phyloP scores from a whole-genome alignment of 805 yeast genomes.

The Barnettozyma salicaria region DNA sequence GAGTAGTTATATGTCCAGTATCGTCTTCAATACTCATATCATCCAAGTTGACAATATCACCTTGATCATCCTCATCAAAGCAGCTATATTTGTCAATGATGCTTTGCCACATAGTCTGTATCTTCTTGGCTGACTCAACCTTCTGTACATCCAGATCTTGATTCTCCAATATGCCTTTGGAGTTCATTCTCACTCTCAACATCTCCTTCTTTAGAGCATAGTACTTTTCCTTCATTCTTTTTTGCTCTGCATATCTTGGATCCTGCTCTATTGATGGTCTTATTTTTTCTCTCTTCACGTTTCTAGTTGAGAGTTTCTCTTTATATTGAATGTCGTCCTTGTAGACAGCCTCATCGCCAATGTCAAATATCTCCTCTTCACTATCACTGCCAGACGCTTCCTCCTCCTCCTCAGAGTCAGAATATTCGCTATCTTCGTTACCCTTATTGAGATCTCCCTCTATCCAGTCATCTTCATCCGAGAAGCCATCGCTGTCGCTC shows the following conservation, averaged over 20 bases:
- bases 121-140: slow-evolving; percentile 20
- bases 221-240: slow-evolving; percentile 3
- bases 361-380: too few species aligned
- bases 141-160: slow-evolving; percentile 9
- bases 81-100: slow-evolving; percentile 29
- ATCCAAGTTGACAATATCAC: slow-evolving; percentile 30
- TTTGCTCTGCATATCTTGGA: slow-evolving; percentile 1
- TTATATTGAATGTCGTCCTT: too few species aligned
- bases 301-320: neutral
- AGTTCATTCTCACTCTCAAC: neutral
- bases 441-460: too few species aligned
- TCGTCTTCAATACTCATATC: slow-evolving; percentile 19
- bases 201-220: slow-evolving; percentile 1
- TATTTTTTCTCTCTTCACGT: neutral
- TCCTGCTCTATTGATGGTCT: neutral
- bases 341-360: too few species aligned
- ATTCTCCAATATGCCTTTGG: slow-evolving; percentile 2
- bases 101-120: slow-evolving; percentile 28
- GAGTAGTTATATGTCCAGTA: slow-evolving; percentile 18
- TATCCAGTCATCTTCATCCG: too few species aligned
- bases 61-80: slow-evolving; percentile 27
- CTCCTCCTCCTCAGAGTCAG: too few species aligned
- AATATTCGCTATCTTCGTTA: too few species aligned
- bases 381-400: too few species aligned
- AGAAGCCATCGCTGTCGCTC: too few species aligned